These are phyloP conservation scores for Daedalea quercina DNA, from an alignment of 768 basidiomycete species.

Conservation along the genomic window DNA sequence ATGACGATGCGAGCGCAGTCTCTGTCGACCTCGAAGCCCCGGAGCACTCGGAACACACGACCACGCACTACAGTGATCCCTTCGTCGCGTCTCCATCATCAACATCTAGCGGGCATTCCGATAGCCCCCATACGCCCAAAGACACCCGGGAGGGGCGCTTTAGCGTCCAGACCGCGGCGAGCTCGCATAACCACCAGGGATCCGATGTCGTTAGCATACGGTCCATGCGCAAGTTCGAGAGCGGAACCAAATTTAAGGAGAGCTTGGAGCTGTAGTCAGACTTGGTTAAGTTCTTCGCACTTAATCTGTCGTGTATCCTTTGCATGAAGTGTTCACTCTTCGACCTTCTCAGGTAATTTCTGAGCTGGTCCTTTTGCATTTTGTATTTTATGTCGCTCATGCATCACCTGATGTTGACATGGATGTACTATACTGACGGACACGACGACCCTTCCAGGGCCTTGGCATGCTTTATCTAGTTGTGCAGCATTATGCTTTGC, in stretches of 20 bases:
- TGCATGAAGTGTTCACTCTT: too few relatives aligned
- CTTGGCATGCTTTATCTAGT: not conserved
- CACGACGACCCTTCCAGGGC: too few relatives aligned
- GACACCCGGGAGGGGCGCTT: not conserved
- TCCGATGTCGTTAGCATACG: slow-evolving; percentile 4
- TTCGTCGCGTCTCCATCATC: slow-evolving; percentile 11
- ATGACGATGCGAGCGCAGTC: slow-evolving; percentile 6
- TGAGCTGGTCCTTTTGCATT: too few relatives aligned
- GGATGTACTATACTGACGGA: not conserved
- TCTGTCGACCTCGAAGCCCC: slow-evolving; percentile 9
- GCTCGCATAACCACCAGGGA: not conserved
- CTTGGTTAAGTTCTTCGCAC: not conserved
- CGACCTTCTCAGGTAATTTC: too few relatives aligned
- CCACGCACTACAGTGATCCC: not conserved
- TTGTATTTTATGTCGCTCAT: not conserved
- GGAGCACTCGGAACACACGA: slow-evolving; percentile 1
- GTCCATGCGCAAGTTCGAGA: slow-evolving; percentile 23
- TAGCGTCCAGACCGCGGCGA: slow-evolving; percentile 8
- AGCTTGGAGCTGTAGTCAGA: slow-evolving; percentile 5
- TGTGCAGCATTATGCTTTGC: not conserved
- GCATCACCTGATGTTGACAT: not conserved
- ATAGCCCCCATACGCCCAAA: not conserved
- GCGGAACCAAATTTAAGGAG: slow-evolving; percentile 25
- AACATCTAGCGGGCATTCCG: not conserved
- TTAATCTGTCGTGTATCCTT: too few relatives aligned